Evolutionary conservation across 1,284 basidiomycete genomes (phyloP), one percentile per base, ranked within the genome.

Genomic region (Neonothopanus nambi): DNA sequence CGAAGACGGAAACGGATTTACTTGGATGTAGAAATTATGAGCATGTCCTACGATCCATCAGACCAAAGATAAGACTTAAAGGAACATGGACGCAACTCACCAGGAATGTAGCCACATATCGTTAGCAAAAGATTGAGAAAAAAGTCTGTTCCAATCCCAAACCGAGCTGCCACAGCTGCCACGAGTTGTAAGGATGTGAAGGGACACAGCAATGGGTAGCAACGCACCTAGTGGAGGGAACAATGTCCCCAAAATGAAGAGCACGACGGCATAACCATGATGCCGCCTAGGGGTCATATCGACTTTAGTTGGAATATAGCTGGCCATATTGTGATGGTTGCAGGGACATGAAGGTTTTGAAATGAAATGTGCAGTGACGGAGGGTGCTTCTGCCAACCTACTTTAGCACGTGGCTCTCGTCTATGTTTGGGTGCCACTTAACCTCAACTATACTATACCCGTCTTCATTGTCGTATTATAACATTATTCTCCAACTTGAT

Each of bases 21-120:
- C 87, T 77, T 90, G 89, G 58, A 95, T 92, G 75, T 95, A 96
- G 70, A 96, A 96, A 67, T 95, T 95, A 72, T 93, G 90, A 47
- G 72, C 81, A 66, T 95, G 92, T 11, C 90, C 89, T 92, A 58
- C 5, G 51, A 58, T 56, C 46, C 46, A 36, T 60, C 59, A 44
- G 59, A 51, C 53, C 36, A 11, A 43, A 40, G 20, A 46, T 40
- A 13, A 26, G 3, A 55, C 15, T 20, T 38, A 17, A 37, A 15
- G 54, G 12, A 33, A 28, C 50, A 26, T 13, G 30, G 52, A 12
- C 30, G 69, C 0, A 3, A 49, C 82, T 49, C 57, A 93, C 93
- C 91, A 54, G 91, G 91, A 59, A 93, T 89, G 69, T 93, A 97
- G 7, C 96, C 96, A 67, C 85, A 89, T 55, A 98, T 82, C 28